These are phyloP conservation scores for Conticribra guillardii DNA, from an alignment of 108 stramenopile genomes.

Conservation along the genomic window DNA sequence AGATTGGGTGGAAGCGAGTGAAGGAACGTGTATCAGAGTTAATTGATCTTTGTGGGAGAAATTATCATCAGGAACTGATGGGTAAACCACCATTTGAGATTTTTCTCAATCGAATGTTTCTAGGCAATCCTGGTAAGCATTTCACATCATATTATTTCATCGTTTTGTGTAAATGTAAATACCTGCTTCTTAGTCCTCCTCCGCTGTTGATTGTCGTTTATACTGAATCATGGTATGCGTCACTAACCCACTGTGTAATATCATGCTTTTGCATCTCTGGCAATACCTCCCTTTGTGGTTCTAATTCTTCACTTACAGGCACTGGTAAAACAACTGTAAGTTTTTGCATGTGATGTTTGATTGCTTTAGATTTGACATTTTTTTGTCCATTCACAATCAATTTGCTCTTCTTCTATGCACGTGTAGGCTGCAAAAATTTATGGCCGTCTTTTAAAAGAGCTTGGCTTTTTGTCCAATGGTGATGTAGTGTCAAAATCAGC, in stretches of 20 bases:
- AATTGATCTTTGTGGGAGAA: conserved; percentile 47
- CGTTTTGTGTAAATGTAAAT: no score
- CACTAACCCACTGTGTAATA: no score
- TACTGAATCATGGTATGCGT: no score
- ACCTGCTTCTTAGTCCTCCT: no score
- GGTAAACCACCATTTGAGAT: conserved; percentile 48
- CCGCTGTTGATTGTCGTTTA: no score
- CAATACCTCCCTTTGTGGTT: no score
- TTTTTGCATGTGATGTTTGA: background rate
- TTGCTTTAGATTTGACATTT: background rate
- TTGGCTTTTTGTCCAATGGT: conserved; percentile 72
- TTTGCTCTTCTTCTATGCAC: background rate
- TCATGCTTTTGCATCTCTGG: no score
- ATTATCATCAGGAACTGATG: conserved; percentile 55
- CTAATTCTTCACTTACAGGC: no score
- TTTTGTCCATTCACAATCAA: background rate
- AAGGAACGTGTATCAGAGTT: conserved; percentile 43
- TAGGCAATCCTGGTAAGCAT: conserved; percentile 77
- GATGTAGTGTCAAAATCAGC: conserved; percentile 69
- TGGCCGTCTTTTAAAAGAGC: conserved; percentile 61
- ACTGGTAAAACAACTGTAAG: conserved; percentile 52
- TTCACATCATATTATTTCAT: no score
- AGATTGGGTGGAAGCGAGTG: conserved; percentile 49
- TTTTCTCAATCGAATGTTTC: conserved; percentile 67
- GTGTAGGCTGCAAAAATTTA: conserved; percentile 68